Conservation (phyloP, 768 basidiomycete genomes). For the Kwoniella sp. region DNA sequence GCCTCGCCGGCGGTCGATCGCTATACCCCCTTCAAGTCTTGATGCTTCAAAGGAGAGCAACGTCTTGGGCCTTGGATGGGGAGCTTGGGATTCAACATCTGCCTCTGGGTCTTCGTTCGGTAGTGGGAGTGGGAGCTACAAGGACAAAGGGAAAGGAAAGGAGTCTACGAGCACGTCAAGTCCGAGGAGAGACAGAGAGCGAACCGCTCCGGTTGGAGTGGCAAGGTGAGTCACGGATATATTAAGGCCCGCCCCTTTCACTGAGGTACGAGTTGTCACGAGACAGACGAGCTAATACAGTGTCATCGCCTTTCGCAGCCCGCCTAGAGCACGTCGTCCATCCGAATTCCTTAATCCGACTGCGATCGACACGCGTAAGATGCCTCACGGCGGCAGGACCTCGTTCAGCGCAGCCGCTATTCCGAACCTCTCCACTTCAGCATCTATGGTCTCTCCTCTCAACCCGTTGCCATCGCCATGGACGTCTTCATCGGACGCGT, state of each 20-base stretch:
- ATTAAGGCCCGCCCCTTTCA: background rate
- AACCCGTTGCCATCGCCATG: constrained; percentile 54
- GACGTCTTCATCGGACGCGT: constrained; percentile 29
- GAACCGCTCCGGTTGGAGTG: constrained; percentile 25
- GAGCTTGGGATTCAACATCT: constrained; percentile 31
- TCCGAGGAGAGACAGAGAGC: constrained; percentile 38
- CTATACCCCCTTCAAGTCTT: constrained; percentile 9
- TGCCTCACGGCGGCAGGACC: constrained; percentile 25
- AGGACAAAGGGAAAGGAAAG: constrained; percentile 45
- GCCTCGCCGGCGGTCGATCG: constrained; percentile 10
- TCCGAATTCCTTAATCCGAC: constrained; percentile 49
- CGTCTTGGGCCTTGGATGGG: constrained; percentile 40
- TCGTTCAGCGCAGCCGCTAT: constrained; percentile 16
- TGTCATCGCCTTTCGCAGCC: constrained; percentile 18
- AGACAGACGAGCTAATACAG: background rate
- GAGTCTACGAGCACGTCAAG: constrained; percentile 37
- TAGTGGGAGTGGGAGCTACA: constrained; percentile 21
- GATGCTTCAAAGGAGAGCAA: constrained; percentile 32
- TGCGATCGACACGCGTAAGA: constrained; percentile 29
- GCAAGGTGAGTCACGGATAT: constrained; percentile 33
- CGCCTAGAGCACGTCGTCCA: constrained; percentile 38
- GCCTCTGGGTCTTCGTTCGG: constrained; percentile 30
- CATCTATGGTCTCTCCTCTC: constrained; percentile 53
- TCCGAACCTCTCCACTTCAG: constrained; percentile 43
- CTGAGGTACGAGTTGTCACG: background rate